Base-by-base conservation (phyloP, 179 eudicot genomes). In the Spinacia oleracea region DNA sequence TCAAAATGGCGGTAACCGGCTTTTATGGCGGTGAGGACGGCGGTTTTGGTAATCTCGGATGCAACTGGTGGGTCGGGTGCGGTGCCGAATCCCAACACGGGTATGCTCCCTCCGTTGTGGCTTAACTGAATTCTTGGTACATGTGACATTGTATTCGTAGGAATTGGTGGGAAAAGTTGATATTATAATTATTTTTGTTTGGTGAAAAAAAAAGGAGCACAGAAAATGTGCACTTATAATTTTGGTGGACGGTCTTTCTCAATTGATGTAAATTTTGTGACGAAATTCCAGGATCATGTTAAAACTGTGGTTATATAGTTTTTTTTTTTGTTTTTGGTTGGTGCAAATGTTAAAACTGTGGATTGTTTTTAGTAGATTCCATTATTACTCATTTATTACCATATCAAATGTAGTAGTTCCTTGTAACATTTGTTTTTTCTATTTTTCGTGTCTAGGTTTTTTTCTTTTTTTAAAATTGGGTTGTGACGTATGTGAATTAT, bases 41-140 rank as follows among this genome's bases (percentile, higher is more conserved):
- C 91, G 23, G 38, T 32, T 72, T 78, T 86, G 12, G 77, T 77
- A 67, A 59, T 65, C 35, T 85, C 87, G 0, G 86, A 25, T 4
- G 65, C 78, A 3, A 82, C 90, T 15, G 87, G 88, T 0, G 89
- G 88, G 77, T 84, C 84, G 0, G 88, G 75, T 0, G 89, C 83
- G 1, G 87, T 86, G 40, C 90, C 92, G 9, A 89, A 70, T 15
- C 88, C 92, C 40, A 89, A 48, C 4, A 80, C 79, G 0, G 90
- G 90, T 71, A 90, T 82, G 50, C 68, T 73, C 11, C 82, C 83
- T 67, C 78, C 76, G 62, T 84, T 86, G 51, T 86, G 81, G 76
- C 72, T 76, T 60, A 89, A 82, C 46, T 25, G 68, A 34, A 83
- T 76, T 8, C 63, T 81, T 3, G 90, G 90, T 25, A 83, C 78